Base-by-base conservation (phyloP, 1,139 yeast genomes). In the Magnusiomyces magnusii region DNA sequence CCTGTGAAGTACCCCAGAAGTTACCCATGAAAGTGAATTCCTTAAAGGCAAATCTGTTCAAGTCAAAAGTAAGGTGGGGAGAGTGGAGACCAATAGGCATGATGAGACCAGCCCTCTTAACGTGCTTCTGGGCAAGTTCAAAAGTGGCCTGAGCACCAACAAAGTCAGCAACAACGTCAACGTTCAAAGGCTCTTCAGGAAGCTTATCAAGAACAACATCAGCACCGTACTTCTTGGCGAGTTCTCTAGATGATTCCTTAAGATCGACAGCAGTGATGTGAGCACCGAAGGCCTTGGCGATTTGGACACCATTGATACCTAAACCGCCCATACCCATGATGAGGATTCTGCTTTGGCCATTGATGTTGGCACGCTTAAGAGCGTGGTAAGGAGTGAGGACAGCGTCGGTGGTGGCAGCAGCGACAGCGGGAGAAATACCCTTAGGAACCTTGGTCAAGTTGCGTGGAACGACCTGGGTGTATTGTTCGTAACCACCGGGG, bases 371-470 rank as follows among this genome's bases (percentile, higher is more conserved):
- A 63, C 55, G 55, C 58, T 72, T 75, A 54, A 80, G 72, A 3
- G 83, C 81, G 64, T 79, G 83, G 68, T 72, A 79, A 5, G 83
- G 83, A 0, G 83, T 80, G 62, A 80, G 71, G 1, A 79, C 80
- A 0, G 82, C 79, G 64, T 80, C 84, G 3, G 80, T 75, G 17
- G 82, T 73, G 7, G 78, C 79, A 0, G 84, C 83, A 0, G 84
- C 84, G 23, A 69, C 72, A 56, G 71, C 82, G 60, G 73, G 78
- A 19, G 75, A 65, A 1, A 80, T 79, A 2, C 72, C 73, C 10
- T 79, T 81, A 9, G 83, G 83, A 60, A 80, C 79, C 71, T 17
- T 76, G 39, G 64, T 53, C 47, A 61, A 52, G 25, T 59, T 51
- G 13, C 57, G 55, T 1, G 58, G 36, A 13, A 66, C 65, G 19